phyloP scores from a whole-genome alignment of 805 yeast genomes.

The Zygotorulaspora danielsina region DNA sequence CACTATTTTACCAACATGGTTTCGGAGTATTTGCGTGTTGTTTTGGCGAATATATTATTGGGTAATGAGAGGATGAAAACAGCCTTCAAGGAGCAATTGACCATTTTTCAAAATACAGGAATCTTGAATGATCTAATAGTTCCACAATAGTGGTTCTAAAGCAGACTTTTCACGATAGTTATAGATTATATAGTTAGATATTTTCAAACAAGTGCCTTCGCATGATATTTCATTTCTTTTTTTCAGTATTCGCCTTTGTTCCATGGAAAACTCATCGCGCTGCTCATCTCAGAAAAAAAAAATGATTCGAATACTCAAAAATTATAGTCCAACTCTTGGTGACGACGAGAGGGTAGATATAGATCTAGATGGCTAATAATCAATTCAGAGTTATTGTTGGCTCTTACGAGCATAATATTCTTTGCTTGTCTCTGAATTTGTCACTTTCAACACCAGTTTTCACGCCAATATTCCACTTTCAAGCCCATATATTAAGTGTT shows the following conservation, averaged over 20 bases:
- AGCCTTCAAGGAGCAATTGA: constrained; percentile 36
- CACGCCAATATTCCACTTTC: constrained; percentile 92
- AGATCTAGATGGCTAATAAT: constrained; percentile 20
- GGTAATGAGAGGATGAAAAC: constrained; percentile 50
- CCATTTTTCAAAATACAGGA: constrained; percentile 28
- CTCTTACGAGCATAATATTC: constrained; percentile 87
- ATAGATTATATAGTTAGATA: constrained; percentile 2
- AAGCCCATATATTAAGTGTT: constrained; percentile 87
- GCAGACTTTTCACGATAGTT: background rate
- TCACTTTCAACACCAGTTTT: constrained; percentile 56
- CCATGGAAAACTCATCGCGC: no score
- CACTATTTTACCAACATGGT: constrained; percentile 30
- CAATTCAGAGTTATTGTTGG: constrained; percentile 85
- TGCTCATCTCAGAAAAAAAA: no score
- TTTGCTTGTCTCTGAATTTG: constrained; percentile 75
- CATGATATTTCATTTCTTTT: no score
- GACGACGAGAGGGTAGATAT: no score
- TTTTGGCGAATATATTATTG: constrained; percentile 46
- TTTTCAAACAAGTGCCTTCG: background rate
- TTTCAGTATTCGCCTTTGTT: no score
- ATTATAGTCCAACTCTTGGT: no score
- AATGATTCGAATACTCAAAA: no score
- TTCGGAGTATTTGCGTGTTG: constrained; percentile 41
- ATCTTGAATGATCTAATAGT: constrained; percentile 13
- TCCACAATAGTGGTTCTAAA: constrained; percentile 3